These are phyloP conservation scores for Perkinsus marinus DNA, from an alignment of 169 alveolate genomes.

Conservation along the genomic window DNA sequence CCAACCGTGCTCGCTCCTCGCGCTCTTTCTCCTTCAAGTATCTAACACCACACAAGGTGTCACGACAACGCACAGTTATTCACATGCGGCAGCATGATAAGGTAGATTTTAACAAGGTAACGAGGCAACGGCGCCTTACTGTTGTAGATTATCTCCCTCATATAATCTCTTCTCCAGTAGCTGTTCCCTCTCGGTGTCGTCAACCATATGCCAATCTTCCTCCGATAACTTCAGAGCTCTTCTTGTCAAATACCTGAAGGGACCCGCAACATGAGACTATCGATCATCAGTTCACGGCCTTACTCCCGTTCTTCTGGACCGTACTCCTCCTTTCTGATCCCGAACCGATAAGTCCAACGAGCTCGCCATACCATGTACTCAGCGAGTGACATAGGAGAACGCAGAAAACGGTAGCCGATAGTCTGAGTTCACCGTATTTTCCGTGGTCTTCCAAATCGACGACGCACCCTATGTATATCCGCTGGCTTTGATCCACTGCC, in stretches of 20 bases:
- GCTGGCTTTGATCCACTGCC: not conserved
- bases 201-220: not conserved
- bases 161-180: not conserved
- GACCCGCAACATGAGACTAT: not conserved
- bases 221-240: not conserved
- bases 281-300: not conserved
- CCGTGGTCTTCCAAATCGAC: too few relatives aligned
- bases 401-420: not conserved
- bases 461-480: not conserved
- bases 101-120: too few relatives aligned
- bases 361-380: not conserved
- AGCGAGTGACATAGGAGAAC: not conserved
- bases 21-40: not conserved
- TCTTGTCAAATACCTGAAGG: not conserved
- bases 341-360: not conserved
- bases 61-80: too few relatives aligned
- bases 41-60: not conserved
- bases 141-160: not conserved
- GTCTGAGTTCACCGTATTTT: too few relatives aligned
- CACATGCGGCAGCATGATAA: too few relatives aligned
- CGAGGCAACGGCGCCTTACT: too few relatives aligned
- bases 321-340: not conserved
- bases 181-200: not conserved
- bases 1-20: not conserved
- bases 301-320: not conserved